These are phyloP conservation scores for Starmera stellimalicola DNA, from an alignment of 1,139 yeast species.

Conservation along the genomic window DNA sequence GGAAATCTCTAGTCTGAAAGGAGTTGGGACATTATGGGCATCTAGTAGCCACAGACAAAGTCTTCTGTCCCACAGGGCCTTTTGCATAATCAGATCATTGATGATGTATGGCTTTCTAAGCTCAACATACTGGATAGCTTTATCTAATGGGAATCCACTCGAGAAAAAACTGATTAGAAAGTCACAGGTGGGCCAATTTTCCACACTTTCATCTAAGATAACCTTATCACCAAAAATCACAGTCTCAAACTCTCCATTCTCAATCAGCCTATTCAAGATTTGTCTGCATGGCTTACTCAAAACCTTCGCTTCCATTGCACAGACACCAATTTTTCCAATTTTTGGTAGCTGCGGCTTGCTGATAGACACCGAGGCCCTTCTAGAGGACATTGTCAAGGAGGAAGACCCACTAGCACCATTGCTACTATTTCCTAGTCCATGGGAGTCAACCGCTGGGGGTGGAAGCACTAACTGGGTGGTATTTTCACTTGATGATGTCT, in stretches of 20 bases:
- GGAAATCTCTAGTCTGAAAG: constrained; percentile 76
- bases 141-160: constrained; percentile 92
- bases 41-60: constrained; percentile 76
- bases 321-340: constrained; percentile 92
- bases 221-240: constrained; percentile 97
- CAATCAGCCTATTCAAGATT: constrained; percentile 78
- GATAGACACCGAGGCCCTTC: constrained; percentile 21
- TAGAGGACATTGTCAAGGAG: constrained; percentile 19
- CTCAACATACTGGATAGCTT: constrained; percentile 86
- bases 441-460: constrained; percentile 21
- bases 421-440: too few species aligned
- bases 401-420: constrained; percentile 9
- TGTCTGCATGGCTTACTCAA: constrained; percentile 93
- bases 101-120: constrained; percentile 83
- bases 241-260: constrained; percentile 93
- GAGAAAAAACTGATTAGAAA: constrained; percentile 88
- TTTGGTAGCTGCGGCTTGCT: constrained; percentile 47
- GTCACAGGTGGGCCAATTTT: constrained; percentile 98
- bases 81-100: constrained; percentile 86
- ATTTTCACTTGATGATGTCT: constrained; percentile 54
- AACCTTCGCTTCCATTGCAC: constrained; percentile 98
- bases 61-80: constrained; percentile 93
- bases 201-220: constrained; percentile 83
- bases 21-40: constrained; percentile 81
- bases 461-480: constrained; percentile 26